These are phyloP conservation scores for Plasmodium gonderi DNA, from an alignment of 169 alveolate species.

Conservation along the genomic window DNA sequence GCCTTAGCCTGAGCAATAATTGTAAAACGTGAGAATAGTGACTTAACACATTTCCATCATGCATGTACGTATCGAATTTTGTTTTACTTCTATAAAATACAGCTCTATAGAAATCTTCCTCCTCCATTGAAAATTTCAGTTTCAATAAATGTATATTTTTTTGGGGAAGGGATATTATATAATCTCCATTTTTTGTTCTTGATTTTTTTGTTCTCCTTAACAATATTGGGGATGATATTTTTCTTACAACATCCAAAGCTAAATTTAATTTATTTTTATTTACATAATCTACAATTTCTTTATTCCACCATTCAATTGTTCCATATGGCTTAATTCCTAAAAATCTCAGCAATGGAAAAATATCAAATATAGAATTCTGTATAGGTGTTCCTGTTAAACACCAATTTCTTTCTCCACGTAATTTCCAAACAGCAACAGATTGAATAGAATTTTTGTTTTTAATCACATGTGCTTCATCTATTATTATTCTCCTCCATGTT, in stretches of 20 bases:
- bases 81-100: conserved; percentile 79
- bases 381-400: conserved; percentile 96
- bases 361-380: conserved; percentile 91
- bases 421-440: conserved; percentile 86
- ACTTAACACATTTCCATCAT: conserved; percentile 81
- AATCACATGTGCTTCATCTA: conserved; percentile 94
- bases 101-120: conserved; percentile 78
- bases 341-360: conserved; percentile 90
- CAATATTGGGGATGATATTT: conserved; percentile 80
- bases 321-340: conserved; percentile 90
- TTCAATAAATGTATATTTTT: conserved; percentile 84
- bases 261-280: conserved; percentile 78
- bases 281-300: conserved; percentile 78
- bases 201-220: conserved; percentile 91
- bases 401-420: conserved; percentile 90
- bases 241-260: conserved; percentile 78
- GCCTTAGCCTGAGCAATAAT: conserved; percentile 85
- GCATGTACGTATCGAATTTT: conserved; percentile 81
- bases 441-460: conserved; percentile 86
- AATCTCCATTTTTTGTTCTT: conserved; percentile 83
- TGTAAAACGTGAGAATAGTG: conserved; percentile 87
- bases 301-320: conserved; percentile 86
- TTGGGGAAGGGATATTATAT: conserved; percentile 87
- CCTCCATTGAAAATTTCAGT: conserved; percentile 84
- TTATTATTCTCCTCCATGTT: conserved; percentile 88